phyloP scores from a whole-genome alignment of 352 stramenopile species.

The Elongisporangium undulatum region DNA sequence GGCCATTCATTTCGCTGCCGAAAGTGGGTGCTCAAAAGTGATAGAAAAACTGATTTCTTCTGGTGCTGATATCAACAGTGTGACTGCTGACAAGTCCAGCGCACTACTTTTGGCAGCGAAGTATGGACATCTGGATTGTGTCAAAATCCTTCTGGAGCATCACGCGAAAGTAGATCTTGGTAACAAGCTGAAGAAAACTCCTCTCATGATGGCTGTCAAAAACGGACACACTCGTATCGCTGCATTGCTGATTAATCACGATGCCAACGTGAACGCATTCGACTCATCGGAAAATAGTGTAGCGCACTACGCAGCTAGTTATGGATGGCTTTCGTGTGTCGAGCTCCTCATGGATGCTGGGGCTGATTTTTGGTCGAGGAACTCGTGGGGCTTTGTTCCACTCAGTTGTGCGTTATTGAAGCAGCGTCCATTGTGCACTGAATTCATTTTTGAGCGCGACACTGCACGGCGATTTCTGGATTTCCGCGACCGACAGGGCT shows the following conservation, averaged over 20 bases:
- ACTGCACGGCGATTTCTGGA: slow-evolving; percentile 55
- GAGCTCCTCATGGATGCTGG: slow-evolving; percentile 45
- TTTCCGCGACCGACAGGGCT: slow-evolving; percentile 66
- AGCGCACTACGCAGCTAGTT: slow-evolving; percentile 72
- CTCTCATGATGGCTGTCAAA: slow-evolving; percentile 71
- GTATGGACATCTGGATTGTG: slow-evolving; percentile 47
- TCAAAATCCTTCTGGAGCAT: slow-evolving; percentile 43
- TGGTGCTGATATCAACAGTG: slow-evolving; percentile 53
- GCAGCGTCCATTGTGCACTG: slow-evolving; percentile 40
- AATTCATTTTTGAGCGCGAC: slow-evolving; percentile 65
- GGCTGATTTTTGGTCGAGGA: slow-evolving; percentile 63
- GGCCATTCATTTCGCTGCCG: slow-evolving; percentile 53
- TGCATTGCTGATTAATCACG: slow-evolving; percentile 51
- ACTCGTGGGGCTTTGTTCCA: slow-evolving; percentile 72
- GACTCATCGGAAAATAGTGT: slow-evolving; percentile 76
- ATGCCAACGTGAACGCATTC: slow-evolving; percentile 72
- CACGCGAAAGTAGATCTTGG: slow-evolving; percentile 50
- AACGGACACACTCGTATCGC: slow-evolving; percentile 60
- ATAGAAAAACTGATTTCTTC: slow-evolving; percentile 43
- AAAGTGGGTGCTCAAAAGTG: slow-evolving; percentile 31
- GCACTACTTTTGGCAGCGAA: slow-evolving; percentile 58
- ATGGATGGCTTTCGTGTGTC: slow-evolving; percentile 68
- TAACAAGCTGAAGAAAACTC: slow-evolving; percentile 79
- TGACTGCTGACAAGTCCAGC: slow-evolving; percentile 43
- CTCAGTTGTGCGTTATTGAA: slow-evolving; percentile 70